Conservation (phyloP, 2,329 filamentous ascomycete genomes). For the Rhinocladiella similis region DNA sequence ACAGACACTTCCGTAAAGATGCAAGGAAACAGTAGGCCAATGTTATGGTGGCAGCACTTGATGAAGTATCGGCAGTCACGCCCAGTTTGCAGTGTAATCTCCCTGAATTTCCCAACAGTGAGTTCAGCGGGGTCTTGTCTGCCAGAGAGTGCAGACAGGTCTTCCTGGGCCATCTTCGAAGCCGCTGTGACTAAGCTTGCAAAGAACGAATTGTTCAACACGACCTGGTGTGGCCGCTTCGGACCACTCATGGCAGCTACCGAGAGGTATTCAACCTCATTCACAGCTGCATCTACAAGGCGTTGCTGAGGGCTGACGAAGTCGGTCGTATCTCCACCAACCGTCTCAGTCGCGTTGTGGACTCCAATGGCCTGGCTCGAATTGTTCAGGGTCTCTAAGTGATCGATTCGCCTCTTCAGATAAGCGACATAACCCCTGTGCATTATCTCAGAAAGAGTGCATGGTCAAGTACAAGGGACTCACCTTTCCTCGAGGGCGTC, state of each 20-base stretch:
- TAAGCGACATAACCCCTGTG: too few relatives aligned
- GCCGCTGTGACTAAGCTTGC: neutral
- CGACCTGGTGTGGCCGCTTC: neutral
- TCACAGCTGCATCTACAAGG: neutral
- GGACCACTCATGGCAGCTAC: slow-evolving; percentile 7
- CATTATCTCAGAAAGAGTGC: too few relatives aligned
- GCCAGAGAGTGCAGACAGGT: too few relatives aligned
- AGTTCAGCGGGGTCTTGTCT: too few relatives aligned
- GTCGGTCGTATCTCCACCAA: too few relatives aligned
- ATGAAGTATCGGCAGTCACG: neutral
- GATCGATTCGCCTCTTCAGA: too few relatives aligned
- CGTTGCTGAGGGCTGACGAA: neutral
- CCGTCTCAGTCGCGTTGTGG: too few relatives aligned
- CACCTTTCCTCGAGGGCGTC: too few relatives aligned
- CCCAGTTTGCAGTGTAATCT: neutral
- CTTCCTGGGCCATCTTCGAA: too few relatives aligned
- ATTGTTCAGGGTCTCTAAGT: too few relatives aligned
- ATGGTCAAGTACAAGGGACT: too few relatives aligned
- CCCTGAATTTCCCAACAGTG: neutral
- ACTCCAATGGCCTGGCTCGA: too few relatives aligned
- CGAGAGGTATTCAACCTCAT: slow-evolving; percentile 5
- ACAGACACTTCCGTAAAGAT: neutral
- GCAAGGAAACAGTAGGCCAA: neutral
- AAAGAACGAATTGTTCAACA: neutral
- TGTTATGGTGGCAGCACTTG: neutral